Evolutionary conservation across 345 rosid genomes (phyloP), one percentile per base, ranked within the genome.

Genomic region (Excoecaria cochinchinensis): DNA sequence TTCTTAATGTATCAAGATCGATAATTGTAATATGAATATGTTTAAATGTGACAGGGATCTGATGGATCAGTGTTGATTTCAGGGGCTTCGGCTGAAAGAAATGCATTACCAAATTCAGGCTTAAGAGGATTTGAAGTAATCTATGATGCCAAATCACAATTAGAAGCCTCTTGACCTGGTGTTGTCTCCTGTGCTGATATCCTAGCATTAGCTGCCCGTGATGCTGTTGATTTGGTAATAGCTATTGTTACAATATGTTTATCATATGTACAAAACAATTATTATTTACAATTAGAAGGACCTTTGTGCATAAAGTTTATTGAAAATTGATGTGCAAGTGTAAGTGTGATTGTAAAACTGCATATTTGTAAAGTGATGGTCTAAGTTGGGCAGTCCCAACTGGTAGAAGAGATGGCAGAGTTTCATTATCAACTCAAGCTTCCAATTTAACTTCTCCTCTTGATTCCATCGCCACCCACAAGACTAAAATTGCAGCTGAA

Each of bases 311-410:
- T n/a, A n/a, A n/a, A n/a, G n/a, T n/a, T n/a, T n/a, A n/a, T n/a
- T n/a, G n/a, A n/a, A n/a, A n/a, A n/a, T n/a, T n/a, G n/a, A n/a
- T n/a, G 31, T 31, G 31, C 31, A 31, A 31, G 31, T n/a, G n/a
- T n/a, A n/a, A n/a, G n/a, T 2, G 31, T 31, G 31, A 31, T 31
- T 31, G 2, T 31, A 6, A 44, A 44, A 6, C 7, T 44, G 48
- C n/a, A 19, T 46, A 47, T 62, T 46, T 12, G 31, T 67, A 89
- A 93, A 91, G 87, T 69, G 81, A 74, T 52, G 96, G 93, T 8
- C 93, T 90, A 69, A 89, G 88, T 63, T 92, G 94, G 97, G 5
- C 74, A 58, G 93, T 90, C 31, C 92, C 91, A 59, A 90, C 93
- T 4, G 94, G 97, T 13, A 83, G 93, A 77, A 90, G 87, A 85